Conservation (phyloP, 805 yeast genomes). For the Spathaspora passalidarum region DNA sequence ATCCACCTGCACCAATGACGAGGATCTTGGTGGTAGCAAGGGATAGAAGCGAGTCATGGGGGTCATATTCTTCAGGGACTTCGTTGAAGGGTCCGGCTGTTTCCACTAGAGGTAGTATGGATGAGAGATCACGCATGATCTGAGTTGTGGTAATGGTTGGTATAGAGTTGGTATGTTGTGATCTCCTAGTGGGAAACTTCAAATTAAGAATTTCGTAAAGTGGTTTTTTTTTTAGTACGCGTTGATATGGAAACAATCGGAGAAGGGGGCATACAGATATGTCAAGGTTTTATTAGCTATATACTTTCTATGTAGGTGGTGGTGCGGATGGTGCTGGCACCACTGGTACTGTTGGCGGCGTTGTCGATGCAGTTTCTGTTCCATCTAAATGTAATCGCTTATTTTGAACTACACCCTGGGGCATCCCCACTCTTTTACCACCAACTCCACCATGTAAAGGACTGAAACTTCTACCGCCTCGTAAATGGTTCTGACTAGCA, state of each 20-base stretch:
- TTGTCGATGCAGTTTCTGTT: neutral
- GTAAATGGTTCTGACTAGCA: neutral
- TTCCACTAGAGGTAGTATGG: slow-evolving; percentile 15
- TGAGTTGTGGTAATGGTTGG: neutral
- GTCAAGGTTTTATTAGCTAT: neutral
- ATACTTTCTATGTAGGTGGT: neutral
- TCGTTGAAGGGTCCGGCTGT: slow-evolving; percentile 40
- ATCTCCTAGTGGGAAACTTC: no score
- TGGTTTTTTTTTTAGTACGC: no score
- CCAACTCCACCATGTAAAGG: neutral
- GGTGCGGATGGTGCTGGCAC: neutral
- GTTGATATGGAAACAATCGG: no score
- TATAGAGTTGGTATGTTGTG: neutral
- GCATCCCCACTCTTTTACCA: slow-evolving; percentile 34
- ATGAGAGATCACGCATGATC: slow-evolving; percentile 21
- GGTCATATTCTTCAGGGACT: slow-evolving; percentile 30
- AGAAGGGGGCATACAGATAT: neutral
- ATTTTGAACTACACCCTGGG: slow-evolving; percentile 8
- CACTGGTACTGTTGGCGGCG: neutral
- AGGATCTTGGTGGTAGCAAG: slow-evolving; percentile 24
- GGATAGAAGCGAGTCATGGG: slow-evolving; percentile 18
- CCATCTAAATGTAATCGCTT: neutral
- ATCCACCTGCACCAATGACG: slow-evolving; percentile 78
- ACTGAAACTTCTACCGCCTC: neutral
- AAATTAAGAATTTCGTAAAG: no score